phyloP scores from a whole-genome alignment of 805 yeast species.

The Barnettozyma salicaria region DNA sequence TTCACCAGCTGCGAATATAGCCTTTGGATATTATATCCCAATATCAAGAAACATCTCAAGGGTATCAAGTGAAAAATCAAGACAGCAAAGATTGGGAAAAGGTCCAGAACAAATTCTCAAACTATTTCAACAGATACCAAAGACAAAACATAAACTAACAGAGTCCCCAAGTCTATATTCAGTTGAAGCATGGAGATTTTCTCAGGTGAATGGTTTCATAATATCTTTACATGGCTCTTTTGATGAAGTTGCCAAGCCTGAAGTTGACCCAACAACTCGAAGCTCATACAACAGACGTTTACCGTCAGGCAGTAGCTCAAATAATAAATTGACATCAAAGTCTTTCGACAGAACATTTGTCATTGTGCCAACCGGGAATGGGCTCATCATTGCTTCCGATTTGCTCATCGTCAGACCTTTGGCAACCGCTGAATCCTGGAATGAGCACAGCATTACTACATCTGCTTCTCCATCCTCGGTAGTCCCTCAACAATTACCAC shows the following conservation, averaged over 20 bases:
- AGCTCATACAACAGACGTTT: conserved; percentile 3
- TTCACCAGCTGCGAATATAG: conserved; percentile 29
- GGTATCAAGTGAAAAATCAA: conserved; percentile 46
- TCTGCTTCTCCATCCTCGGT: conserved; percentile 12
- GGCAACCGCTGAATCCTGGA: conserved; percentile 55
- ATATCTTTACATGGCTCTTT: conserved; percentile 81
- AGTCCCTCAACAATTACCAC: conserved; percentile 16
- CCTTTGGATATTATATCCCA: conserved; percentile 65
- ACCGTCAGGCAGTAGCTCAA: background rate
- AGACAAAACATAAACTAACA: conserved; percentile 63
- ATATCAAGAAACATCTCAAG: conserved; percentile 72
- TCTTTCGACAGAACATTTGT: conserved; percentile 83
- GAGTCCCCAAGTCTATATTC: conserved; percentile 61
- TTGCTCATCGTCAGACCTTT: conserved; percentile 60
- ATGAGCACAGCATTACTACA: conserved; percentile 11
- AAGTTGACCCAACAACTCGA: conserved; percentile 26
- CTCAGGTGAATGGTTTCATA: conserved; percentile 70
- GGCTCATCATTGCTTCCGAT: conserved; percentile 85
- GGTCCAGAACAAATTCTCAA: conserved; percentile 66
- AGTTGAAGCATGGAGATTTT: conserved; percentile 69
- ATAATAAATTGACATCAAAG: conserved; percentile 44
- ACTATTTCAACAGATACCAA: conserved; percentile 66
- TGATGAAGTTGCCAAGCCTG: conserved; percentile 60
- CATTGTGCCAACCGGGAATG: conserved; percentile 63
- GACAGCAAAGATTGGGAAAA: conserved; percentile 51